phyloP scores from a whole-genome alignment of 148 eudicot species.

The Chenopodium quinoa region DNA sequence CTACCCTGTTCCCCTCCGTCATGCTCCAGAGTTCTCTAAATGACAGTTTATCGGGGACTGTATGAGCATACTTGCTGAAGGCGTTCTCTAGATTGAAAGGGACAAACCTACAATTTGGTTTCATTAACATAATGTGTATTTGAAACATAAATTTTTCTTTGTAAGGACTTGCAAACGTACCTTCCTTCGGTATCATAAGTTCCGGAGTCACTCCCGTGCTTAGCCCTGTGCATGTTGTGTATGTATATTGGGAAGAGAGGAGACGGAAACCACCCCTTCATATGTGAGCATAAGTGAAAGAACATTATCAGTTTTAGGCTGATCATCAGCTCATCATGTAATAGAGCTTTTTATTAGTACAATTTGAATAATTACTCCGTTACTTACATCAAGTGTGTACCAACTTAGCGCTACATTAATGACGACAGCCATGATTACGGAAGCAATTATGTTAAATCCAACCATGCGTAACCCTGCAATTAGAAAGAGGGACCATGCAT shows the following conservation, averaged over 20 bases:
- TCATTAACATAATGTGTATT: not conserved
- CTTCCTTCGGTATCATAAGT: slow-evolving; percentile 82
- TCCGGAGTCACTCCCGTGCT: slow-evolving; percentile 74
- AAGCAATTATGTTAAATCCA: slow-evolving; percentile 62
- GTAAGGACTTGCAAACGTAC: slow-evolving; percentile 18
- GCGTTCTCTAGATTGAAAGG: slow-evolving; percentile 57
- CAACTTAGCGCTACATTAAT: slow-evolving; percentile 66
- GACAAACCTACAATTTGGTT: slow-evolving; percentile 42
- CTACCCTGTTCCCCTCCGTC: slow-evolving; percentile 66
- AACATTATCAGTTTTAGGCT: not conserved
- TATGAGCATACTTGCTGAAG: slow-evolving; percentile 76
- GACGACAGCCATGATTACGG: slow-evolving; percentile 46
- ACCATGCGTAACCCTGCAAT: slow-evolving; percentile 53
- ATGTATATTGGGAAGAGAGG: slow-evolving; percentile 55
- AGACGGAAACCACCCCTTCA: slow-evolving; percentile 72
- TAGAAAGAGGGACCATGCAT: not conserved
- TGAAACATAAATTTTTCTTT: not conserved
- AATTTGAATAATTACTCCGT: not conserved
- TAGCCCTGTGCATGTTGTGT: slow-evolving; percentile 57
- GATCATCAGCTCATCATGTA: not conserved
- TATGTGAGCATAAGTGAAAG: not conserved
- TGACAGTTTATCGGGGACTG: slow-evolving; percentile 68
- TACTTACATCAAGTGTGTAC: slow-evolving; percentile 82
- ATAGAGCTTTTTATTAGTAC: not conserved
- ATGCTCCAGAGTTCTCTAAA: slow-evolving; percentile 74